Evolutionary conservation across 106 monocot species (phyloP).

Genomic region (Alisma plantagoaquatica): DNA sequence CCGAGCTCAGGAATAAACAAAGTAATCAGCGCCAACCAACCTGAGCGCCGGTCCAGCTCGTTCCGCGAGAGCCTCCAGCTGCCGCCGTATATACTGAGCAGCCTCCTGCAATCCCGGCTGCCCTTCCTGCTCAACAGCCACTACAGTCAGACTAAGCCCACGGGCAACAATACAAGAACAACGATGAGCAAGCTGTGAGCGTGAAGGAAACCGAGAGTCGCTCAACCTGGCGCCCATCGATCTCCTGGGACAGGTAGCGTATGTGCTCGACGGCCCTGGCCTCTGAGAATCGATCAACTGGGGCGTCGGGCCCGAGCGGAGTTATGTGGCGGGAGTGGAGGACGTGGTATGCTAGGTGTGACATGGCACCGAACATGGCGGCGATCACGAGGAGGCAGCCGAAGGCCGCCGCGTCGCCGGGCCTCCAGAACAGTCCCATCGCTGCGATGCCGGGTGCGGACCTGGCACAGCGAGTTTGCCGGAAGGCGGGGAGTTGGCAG

Average conservation of each 20-base stretch:
- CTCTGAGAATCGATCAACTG: slow-evolving; percentile 67
- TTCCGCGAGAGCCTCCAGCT: slow-evolving; percentile 48
- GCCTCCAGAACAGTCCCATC: slow-evolving; percentile 7
- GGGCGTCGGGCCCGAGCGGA: slow-evolving; percentile 63
- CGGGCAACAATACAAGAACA: slow-evolving; percentile 1
- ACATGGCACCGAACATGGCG: slow-evolving; percentile 40
- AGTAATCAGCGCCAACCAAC: too few relatives aligned
- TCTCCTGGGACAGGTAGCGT: slow-evolving; percentile 77
- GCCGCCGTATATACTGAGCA: slow-evolving; percentile 62
- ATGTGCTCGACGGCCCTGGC: slow-evolving; percentile 74
- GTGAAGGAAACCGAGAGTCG: not conserved
- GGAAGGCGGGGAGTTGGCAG: too few relatives aligned
- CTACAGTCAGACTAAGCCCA: not conserved
- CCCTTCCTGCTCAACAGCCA: slow-evolving; percentile 45
- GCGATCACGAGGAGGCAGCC: slow-evolving; percentile 44
- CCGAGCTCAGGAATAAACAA: too few relatives aligned
- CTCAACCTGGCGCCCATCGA: slow-evolving; percentile 85
- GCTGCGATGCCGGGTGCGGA: not conserved
- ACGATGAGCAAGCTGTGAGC: not conserved
- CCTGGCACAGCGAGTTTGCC: too few relatives aligned
- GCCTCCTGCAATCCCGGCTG: slow-evolving; percentile 71
- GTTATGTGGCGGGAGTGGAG: slow-evolving; percentile 56
- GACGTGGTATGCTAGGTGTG: slow-evolving; percentile 41
- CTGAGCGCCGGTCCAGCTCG: slow-evolving; percentile 61
- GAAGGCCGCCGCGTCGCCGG: slow-evolving; percentile 33